Evolutionary conservation across 2,329 filamentous ascomycete species (phyloP).

Genomic region (Hirsutella thompsonii): DNA sequence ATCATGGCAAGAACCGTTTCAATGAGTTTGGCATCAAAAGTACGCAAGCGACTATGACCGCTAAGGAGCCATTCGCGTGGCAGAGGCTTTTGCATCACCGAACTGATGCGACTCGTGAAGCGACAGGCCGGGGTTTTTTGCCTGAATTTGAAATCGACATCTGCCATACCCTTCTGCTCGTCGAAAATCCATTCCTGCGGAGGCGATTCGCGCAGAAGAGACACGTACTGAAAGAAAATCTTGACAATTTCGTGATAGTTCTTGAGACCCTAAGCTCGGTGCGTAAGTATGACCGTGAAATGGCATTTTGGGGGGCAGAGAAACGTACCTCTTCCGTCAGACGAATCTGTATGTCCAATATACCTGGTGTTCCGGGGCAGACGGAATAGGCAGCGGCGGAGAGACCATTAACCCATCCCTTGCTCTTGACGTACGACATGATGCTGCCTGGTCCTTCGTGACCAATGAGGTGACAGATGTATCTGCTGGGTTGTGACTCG

Average conservation of each 20-base stretch:
- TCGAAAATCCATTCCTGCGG: constrained; percentile 91
- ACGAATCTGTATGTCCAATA: constrained; percentile 69
- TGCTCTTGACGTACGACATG: constrained; percentile 77
- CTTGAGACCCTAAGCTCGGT: constrained; percentile 43
- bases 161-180: constrained; percentile 79
- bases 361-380: constrained; percentile 62
- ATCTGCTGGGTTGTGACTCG: constrained; percentile 71
- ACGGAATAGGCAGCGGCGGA: constrained; percentile 64
- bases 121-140: constrained; percentile 83
- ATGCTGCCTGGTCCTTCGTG: constrained; percentile 91
- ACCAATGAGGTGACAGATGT: constrained; percentile 79
- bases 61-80: constrained; percentile 83
- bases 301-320: neutral
- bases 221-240: constrained; percentile 81
- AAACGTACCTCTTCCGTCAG: constrained; percentile 62
- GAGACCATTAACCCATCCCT: constrained; percentile 78
- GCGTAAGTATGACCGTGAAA: constrained; percentile 1
- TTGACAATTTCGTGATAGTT: constrained; percentile 74
- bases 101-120: constrained; percentile 75
- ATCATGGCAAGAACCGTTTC: constrained; percentile 59
- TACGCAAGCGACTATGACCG: constrained; percentile 60
- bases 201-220: constrained; percentile 65
- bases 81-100: constrained; percentile 82
- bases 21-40: constrained; percentile 71
- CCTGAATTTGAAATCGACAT: constrained; percentile 90